phyloP scores from a whole-genome alignment of 106 monocot species.

The Vanilla planifolia region DNA sequence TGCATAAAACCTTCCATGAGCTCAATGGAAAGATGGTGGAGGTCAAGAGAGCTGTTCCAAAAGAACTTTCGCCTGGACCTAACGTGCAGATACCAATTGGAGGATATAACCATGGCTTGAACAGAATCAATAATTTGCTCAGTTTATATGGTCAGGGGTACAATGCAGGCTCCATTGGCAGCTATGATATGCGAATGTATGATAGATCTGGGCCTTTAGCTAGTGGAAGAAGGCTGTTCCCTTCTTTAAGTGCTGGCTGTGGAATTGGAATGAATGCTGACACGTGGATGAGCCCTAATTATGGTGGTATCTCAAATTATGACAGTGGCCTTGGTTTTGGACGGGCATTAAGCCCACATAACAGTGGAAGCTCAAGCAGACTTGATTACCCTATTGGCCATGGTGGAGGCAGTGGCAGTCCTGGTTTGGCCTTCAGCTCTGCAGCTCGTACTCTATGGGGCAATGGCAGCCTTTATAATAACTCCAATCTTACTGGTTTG shows the following conservation, averaged over 20 bases:
- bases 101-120: constrained; percentile 25
- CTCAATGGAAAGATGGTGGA: constrained; percentile 61
- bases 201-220: constrained; percentile 38
- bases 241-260: constrained; percentile 48
- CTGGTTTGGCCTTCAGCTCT: constrained; percentile 46
- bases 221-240: constrained; percentile 32
- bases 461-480: constrained; percentile 34
- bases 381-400: constrained; percentile 11
- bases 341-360: constrained; percentile 35
- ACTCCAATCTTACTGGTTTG: constrained; percentile 26
- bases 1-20: constrained; percentile 47
- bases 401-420: background rate
- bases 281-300: constrained; percentile 28
- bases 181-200: constrained; percentile 56
- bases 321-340: constrained; percentile 32
- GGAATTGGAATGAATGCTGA: constrained; percentile 62
- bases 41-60: constrained; percentile 57
- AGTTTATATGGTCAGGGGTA: constrained; percentile 41
- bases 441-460: constrained; percentile 55
- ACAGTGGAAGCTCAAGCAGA: constrained; percentile 43
- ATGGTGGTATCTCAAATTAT: constrained; percentile 33
- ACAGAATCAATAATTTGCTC: constrained; percentile 36
- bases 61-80: constrained; percentile 45
- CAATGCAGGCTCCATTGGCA: constrained; percentile 33
- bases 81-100: constrained; percentile 26